A percentile compares a stretch with the other conserved stretches of the same genome.
These are phyloP conservation scores for Fusarium buharicum DNA, from an alignment of 2,329 filamentous ascomycete species.

Conservation along the genomic window DNA sequence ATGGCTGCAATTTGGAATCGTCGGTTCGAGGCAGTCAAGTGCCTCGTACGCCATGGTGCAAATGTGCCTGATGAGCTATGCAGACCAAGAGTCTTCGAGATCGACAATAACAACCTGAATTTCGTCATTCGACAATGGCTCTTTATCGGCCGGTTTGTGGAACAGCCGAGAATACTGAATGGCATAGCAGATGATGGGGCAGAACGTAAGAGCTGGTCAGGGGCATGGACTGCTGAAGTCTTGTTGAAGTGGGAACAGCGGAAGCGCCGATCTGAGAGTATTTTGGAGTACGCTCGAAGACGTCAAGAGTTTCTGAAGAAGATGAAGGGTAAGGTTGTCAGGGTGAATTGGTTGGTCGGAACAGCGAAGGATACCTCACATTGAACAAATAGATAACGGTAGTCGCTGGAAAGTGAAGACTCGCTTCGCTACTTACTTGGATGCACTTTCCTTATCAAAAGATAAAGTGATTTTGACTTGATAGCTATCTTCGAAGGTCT, in stretches of 20 bases:
- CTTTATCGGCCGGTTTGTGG: background rate
- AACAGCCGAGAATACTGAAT: background rate
- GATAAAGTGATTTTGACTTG: no score
- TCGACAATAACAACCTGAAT: background rate
- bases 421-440: no score
- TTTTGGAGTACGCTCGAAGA: background rate
- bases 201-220: background rate
- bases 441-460: no score
- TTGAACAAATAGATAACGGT: background rate
- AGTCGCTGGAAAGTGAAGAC: no score
- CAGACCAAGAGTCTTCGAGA: background rate
- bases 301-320: background rate
- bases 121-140: constrained; percentile 1
- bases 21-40: background rate
- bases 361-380: background rate
- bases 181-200: background rate
- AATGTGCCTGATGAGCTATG: background rate
- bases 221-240: background rate
- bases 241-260: constrained; percentile 2
- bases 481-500: no score
- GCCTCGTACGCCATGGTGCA: background rate
- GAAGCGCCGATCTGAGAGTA: background rate
- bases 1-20: background rate
- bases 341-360: background rate
- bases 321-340: background rate